Percentiles rank a stretch among this genome's conserved stretches.
These are phyloP conservation scores for Cyclanthera cordifolia DNA, from an alignment of 306 rosid genomes.

Conservation along the genomic window DNA sequence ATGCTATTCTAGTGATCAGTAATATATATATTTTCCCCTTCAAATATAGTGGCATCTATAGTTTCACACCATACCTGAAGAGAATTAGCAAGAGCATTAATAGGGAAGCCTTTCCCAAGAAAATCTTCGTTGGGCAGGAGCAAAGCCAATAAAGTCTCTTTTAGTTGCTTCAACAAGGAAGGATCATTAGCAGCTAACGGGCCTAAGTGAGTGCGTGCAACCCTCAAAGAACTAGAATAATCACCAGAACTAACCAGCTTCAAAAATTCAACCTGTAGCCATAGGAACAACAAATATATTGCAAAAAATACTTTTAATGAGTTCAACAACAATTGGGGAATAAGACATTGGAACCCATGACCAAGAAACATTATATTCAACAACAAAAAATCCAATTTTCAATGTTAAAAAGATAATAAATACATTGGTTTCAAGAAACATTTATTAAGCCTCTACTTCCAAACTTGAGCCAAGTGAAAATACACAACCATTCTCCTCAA, in stretches of 20 bases:
- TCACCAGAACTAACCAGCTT: conserved; percentile 82
- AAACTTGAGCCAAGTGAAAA: no score
- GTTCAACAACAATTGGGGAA: no score
- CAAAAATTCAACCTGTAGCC: conserved; percentile 83
- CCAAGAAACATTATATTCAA: no score
- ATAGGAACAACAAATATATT: conserved; percentile 17
- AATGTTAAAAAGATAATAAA: no score
- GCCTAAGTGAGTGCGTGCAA: conserved; percentile 86
- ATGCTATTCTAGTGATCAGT: neutral
- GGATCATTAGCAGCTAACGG: conserved; percentile 80
- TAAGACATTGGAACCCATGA: no score
- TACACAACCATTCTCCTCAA: neutral
- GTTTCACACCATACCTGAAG: conserved; percentile 50
- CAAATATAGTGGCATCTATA: neutral
- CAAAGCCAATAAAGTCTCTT: conserved; percentile 85
- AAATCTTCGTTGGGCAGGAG: conserved; percentile 67
- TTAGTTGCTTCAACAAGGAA: conserved; percentile 64
- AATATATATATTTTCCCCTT: neutral
- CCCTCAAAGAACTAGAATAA: conserved; percentile 64
- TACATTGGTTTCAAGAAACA: no score
- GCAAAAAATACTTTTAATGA: no score
- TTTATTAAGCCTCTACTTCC: no score
- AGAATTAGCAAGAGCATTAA: conserved; percentile 78
- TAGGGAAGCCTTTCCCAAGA: conserved; percentile 52
- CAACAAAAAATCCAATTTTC: no score